These are phyloP conservation scores for Nicotiana rustica DNA, from an alignment of 305 asterid species.

Conservation along the genomic window DNA sequence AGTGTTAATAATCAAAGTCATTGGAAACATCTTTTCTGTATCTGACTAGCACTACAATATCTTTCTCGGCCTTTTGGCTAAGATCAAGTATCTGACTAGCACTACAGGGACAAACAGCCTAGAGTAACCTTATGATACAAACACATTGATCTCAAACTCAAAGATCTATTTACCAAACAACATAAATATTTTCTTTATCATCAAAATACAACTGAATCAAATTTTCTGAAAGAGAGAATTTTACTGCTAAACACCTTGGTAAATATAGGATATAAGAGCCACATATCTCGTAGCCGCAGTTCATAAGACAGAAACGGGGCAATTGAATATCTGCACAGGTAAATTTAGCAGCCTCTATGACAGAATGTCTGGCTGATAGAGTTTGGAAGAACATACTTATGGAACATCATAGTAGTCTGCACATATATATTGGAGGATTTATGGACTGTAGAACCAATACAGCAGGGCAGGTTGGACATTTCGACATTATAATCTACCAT, in stretches of 20 bases:
- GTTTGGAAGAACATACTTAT: neutral
- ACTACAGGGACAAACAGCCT: constrained; percentile 27
- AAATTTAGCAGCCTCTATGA: neutral
- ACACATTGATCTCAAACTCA: constrained; percentile 26
- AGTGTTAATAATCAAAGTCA: constrained; percentile 18
- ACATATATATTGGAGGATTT: neutral
- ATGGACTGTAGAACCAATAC: neutral
- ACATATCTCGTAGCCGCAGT: constrained; percentile 13
- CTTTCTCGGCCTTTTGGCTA: constrained; percentile 99
- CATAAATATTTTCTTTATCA: neutral
- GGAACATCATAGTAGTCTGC: neutral
- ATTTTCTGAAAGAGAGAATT: neutral
- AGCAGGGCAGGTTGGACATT: neutral
- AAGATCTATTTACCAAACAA: constrained; percentile 19
- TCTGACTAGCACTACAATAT: neutral
- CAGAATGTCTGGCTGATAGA: constrained; percentile 8
- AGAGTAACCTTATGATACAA: constrained; percentile 15
- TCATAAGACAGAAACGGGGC: neutral
- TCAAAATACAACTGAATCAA: neutral
- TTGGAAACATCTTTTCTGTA: neutral
- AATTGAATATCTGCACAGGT: constrained; percentile 23
- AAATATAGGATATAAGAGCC: neutral
- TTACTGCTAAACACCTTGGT: neutral
- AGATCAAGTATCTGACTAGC: constrained; percentile 65
- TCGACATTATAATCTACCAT: constrained; percentile 11